Conservation (phyloP, 2,329 filamentous ascomycete genomes). For the Cytospora mali region DNA sequence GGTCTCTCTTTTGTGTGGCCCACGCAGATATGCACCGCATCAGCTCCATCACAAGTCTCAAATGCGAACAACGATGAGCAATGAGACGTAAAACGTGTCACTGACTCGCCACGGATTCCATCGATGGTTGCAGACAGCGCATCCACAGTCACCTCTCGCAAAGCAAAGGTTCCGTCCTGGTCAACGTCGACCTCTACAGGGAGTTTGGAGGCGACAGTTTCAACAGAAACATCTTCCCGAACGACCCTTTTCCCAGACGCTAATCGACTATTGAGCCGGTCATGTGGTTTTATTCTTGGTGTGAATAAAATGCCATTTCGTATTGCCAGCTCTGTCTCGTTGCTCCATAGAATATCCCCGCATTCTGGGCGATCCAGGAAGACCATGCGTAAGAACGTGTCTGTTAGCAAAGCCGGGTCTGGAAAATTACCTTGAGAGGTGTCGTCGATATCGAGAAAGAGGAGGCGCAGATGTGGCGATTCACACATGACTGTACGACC, state of each 20-base stretch:
- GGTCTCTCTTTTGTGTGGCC: too few species aligned
- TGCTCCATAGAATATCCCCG: constrained; percentile 5
- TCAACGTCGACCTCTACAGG: too few species aligned
- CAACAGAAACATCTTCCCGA: neutral
- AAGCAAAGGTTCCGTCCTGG: too few species aligned
- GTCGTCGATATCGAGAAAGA: constrained; percentile 3
- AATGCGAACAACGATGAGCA: too few species aligned
- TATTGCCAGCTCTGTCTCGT: neutral
- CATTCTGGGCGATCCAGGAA: neutral
- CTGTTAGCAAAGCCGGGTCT: neutral
- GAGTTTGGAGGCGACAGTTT: too few species aligned
- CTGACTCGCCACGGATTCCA: too few species aligned
- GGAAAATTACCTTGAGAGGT: neutral
- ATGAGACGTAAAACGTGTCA: too few species aligned
- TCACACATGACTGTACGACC: constrained; percentile 4
- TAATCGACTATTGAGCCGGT: neutral
- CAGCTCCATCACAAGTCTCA: too few species aligned
- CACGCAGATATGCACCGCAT: too few species aligned
- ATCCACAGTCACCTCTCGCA: too few species aligned
- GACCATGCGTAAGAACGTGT: neutral
- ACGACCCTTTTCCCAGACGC: neutral
- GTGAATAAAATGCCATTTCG: neutral
- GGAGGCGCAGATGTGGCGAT: neutral
- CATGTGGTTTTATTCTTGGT: constrained; percentile 1
- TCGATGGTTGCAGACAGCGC: too few species aligned